Conservation (phyloP, 768 basidiomycete genomes). For the Trichaptum fuscoviolaceum region DNA sequence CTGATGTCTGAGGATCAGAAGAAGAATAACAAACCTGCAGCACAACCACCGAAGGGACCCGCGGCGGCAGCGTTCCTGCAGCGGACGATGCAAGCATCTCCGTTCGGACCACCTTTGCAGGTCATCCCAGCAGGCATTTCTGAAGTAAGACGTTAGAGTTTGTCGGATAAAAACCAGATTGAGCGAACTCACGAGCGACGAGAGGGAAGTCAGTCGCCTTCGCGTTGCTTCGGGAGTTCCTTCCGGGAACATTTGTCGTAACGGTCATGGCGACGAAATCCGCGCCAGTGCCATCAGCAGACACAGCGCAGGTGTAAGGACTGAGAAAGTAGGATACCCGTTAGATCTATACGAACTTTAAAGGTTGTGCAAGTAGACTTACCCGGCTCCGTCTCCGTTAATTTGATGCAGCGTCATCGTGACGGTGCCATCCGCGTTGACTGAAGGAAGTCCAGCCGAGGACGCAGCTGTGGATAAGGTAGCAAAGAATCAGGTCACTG, state of each 20-base stretch:
- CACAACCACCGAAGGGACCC: constrained; percentile 29
- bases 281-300: constrained; percentile 9
- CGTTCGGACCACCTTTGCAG: constrained; percentile 15
- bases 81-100: constrained; percentile 17
- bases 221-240: constrained; percentile 6
- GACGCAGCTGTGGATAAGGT: constrained; percentile 5
- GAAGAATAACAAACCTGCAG: constrained; percentile 13
- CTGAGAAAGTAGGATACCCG: not conserved
- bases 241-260: constrained; percentile 12
- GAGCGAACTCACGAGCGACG: constrained; percentile 9
- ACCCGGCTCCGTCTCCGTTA: constrained; percentile 14
- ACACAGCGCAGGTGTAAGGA: constrained; percentile 14
- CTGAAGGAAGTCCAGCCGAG: constrained; percentile 10
- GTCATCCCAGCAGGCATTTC: constrained; percentile 10
- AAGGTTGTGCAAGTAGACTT: not conserved
- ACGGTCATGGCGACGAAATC: constrained; percentile 10
- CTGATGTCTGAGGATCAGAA: too few species aligned
- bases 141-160: not conserved
- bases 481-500: not conserved
- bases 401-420: constrained; percentile 13
- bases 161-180: not conserved
- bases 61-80: constrained; percentile 20
- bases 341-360: not conserved
- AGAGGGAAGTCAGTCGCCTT: constrained; percentile 14
- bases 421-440: constrained; percentile 8